Base-by-base conservation (phyloP, 2,329 filamentous ascomycete genomes). In the Dothiorella sarmentorum region DNA sequence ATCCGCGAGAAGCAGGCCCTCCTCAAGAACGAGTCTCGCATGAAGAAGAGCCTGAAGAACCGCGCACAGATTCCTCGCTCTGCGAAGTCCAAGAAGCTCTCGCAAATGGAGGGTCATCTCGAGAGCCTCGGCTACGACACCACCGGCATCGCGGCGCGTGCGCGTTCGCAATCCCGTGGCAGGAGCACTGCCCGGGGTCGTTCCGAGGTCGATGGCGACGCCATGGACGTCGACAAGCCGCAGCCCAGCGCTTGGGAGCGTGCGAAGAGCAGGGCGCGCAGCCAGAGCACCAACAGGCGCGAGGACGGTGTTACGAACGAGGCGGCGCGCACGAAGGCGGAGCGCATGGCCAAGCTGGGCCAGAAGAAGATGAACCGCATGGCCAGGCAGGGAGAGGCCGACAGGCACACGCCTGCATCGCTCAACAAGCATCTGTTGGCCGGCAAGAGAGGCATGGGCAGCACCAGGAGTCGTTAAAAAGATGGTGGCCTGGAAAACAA, bases 291-390 rank as follows among this genome's bases (percentile, higher is more conserved):
- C 56, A 91, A 91, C 76, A 82, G 90, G 69, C 82, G 85, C 62
- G 85, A 87, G 26, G 90, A 91, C 63, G 91, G 90, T 77, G 87
- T 97, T 40, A 82, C 81, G 60, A 84, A 89, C 70, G 83, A 85
- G 63, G 75, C 72, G 56, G 79, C 83, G 51, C 84, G 89, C 65
- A 82, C 80, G 61, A 95, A 93, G 83, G 91, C 90, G 35, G 92
- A 96, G 75, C 86, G 88, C 69, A 80, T 95, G 72, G 83, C 86
- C 71, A 97, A 96, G 83, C 78, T 99, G 72, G 83, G 87, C 68
- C 95, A 99, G 86, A 91, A 93, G 83, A 93, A 91, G 85, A 97
- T 95, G 91, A 99, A 99, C 81, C 85, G 93, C 64, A 94, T 95
- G 88, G 94, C 94, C 43, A 87, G 92, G 75, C 90, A 95, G 82